Evolutionary conservation across 1,139 yeast species (phyloP), one percentile per base, ranked within the genome.

Genomic region (Scheffersomyces segobiensis): DNA sequence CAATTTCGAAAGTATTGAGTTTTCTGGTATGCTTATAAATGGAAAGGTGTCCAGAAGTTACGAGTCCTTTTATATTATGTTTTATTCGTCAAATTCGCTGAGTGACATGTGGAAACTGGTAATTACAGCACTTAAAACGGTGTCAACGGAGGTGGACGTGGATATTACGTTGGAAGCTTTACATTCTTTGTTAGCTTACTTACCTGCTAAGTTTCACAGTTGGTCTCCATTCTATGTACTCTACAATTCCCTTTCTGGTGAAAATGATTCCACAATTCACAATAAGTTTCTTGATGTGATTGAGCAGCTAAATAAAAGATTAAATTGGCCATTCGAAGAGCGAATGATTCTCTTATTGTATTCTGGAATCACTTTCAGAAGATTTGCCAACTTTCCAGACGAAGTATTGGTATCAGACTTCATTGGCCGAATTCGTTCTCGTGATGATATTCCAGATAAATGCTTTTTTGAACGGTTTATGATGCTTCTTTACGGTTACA

Each of bases 281-380:
- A 68, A 66, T 32, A 65, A 68, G 20, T 77, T 73, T 57, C 59
- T 79, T 10, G 79, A 78, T 56, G 65, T 71, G 10, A 66, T 76
- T 46, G 71, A 70, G n/a, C 57, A 66, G 3, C 63, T 77, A 49
- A 68, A 69, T 56, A 72, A 73, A 54, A 63, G 69, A 19, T 63
- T 68, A 5, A 62, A 66, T 10, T 80, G 83, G 83, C 75, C 76
- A 3, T 53, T 79, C 2, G 78, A 78, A 50, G 84, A 80, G 52
- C 67, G 67, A 50, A 55, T 78, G 21, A 60, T 81, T 1, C 59
- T 72, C 12, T 67, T 66, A 39, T 56, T 80, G 3, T 79, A 78
- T 59, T 57, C 71, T 0, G 66, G 72, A 0, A 67, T 79, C 3
- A 74, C 82, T 0, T 50, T 62, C 1, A 62, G 80, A 51, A 76